These are phyloP conservation scores for Aureobasidium sp. DNA, from an alignment of 2,329 filamentous ascomycete species.

Conservation along the genomic window DNA sequence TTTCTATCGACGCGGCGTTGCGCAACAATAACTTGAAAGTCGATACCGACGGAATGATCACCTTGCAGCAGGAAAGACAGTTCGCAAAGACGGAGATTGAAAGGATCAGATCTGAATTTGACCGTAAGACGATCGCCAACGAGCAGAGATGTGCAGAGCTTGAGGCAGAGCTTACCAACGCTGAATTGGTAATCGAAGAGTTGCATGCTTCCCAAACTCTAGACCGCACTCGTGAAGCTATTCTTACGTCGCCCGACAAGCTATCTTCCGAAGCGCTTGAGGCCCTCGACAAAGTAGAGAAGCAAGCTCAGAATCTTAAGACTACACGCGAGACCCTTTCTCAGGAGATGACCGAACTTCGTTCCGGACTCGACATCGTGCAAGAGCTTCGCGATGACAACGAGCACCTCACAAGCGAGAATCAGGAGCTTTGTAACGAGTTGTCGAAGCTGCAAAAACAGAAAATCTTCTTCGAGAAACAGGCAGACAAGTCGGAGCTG, in stretches of 20 bases:
- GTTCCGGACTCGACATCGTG: neutral
- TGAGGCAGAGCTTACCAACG: neutral
- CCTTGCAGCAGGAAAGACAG: neutral
- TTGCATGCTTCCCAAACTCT: neutral
- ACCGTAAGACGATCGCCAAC: neutral
- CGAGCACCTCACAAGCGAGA: neutral
- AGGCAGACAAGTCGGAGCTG: neutral
- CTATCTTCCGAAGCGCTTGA: neutral
- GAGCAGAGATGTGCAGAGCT: neutral
- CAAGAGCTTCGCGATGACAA: neutral
- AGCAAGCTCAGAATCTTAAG: neutral
- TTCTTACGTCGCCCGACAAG: neutral
- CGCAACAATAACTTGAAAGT: neutral
- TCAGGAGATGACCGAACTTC: neutral
- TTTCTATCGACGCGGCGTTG: neutral
- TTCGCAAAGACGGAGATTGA: neutral
- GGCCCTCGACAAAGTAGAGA: neutral
- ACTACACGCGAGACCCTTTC: neutral
- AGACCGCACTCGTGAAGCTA: neutral
- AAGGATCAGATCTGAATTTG: neutral
- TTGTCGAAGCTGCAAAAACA: neutral
- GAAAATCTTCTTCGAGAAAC: neutral
- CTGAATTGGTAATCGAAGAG: neutral
- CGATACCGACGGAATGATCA: neutral
- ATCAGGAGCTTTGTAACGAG: neutral